Evolutionary conservation across 345 rosid genomes (phyloP), one percentile per base, ranked within the genome.

Genomic region (Moringa oleifera): DNA sequence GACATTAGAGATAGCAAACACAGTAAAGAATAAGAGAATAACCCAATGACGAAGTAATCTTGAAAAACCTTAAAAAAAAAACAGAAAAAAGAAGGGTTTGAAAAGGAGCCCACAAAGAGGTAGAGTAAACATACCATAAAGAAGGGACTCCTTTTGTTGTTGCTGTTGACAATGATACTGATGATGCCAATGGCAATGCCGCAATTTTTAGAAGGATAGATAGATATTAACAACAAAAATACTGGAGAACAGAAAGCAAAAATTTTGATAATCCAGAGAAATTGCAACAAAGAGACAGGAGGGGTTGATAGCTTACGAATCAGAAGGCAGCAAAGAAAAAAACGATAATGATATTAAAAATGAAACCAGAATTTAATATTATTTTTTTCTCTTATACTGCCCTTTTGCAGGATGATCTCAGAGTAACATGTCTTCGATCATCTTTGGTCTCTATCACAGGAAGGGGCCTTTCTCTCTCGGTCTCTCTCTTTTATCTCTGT

Each of bases 381-480:
- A 79, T 55, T 53, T 78, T 69, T 64, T 82, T 75, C 25, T 47
- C 28, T 61, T 51, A 68, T 72, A 70, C 86, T 80, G 84, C 84
- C 87, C 66, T 68, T 73, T 57, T 18, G 63, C 71, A 61, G 73
- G 86, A 85, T 86, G 90, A 86, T 81, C 81, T 85, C 83, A 83
- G 89, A 85, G 86, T 75, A 71, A 79, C 78, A 61, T 78, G 81
- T 78, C 89, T 75, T 76, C 85, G 86, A 79, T 84, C 84, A 80
- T 71, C 81, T n/a, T n/a, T n/a, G n/a, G n/a, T n/a, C n/a, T n/a
- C n/a, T 63, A 74, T 75, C 23, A 28, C 5, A 8, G 33, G 68
- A 59, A 31, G 67, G 57, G 50, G 69, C 21, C 22, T 65, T 24
- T 47, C 21, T 51, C 12, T 23, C 25, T 52, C 47, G 12, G 19